Evolutionary conservation across 768 basidiomycete genomes (phyloP), one percentile per base, ranked within the genome.

Genomic region (Naganishia onofrii): DNA sequence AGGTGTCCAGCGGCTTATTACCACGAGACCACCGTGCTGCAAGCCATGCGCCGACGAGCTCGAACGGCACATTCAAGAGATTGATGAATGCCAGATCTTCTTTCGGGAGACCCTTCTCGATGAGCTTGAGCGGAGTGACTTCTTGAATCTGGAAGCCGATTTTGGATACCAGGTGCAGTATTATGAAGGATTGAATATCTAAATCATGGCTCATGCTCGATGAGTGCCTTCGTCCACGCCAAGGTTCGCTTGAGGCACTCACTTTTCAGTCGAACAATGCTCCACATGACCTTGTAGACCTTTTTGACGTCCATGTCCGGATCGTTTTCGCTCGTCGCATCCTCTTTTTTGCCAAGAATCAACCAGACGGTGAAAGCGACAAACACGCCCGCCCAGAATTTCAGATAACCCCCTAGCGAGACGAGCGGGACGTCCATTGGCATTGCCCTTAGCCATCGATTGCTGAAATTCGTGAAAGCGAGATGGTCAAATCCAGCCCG

Each of bases 31-130:
- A 97, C 74, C 88, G 88, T 3, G 92, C 95, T 0, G 94, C 92
- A 29, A 95, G 83, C 89, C 91, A 98, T 7, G 95, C 95, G 26
- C 92, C 93, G 68, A 90, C 77, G 63, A 99, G 92, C 83, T 98
- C 94, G 82, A 96, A 95, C 1, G 96, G 96, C 75, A 98, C 97
- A 81, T 99, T 96, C 73, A 98, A 89, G 46, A 98, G 87, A 53
- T 95, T 94, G 3, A 92, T 90, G 19, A 93, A 84, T n/a, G 96
- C 93, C 46, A 98, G 85, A 75, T 99, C 96, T 83, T 98, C 96
- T 48, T 93, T 89, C 70, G 88, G 90, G 66, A 99, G 85, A 1
- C 96, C 96, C 78, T 98, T 98, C 81, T 99, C 96, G 52, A 99
- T 90, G 82, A 98, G 87, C 78, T 99, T 99, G 53, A 98, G 85